Evolutionary conservation across 768 basidiomycete genomes (phyloP), one percentile per base, ranked within the genome.

Genomic region (Agaricus blazei): DNA sequence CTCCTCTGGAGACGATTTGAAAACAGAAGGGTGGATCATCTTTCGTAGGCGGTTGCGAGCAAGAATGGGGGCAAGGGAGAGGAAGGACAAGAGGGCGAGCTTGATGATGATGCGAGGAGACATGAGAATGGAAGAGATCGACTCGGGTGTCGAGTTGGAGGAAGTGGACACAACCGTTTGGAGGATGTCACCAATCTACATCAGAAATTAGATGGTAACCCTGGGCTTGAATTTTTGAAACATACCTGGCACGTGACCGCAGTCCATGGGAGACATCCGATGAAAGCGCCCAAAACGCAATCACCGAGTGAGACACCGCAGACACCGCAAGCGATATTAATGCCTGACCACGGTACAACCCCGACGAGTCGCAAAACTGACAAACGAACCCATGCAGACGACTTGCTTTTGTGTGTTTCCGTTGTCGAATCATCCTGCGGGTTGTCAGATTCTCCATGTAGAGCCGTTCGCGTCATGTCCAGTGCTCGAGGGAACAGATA

Each of bases 291-390:
- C 48, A 93, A 72, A 65, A 86, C 75, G 64, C 90, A 93, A 67
- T 93, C 88, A 54, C 73, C 65, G 48, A 90, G 64, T 7, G 83
- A 72, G 14, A 98, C 92, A 34, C 89, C 88, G 62, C 89, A 90
- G 27, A 96, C 92, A 50, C 94, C 94, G 69, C 89, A 96, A 44
- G 94, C 94, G 56, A 98, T 89, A 68, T 98, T 98, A 76, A 98
- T 93, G 57, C 92, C 93, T 55, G 90, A 92, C 95, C 95, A 98
- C 4, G 95, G 95, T 3, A 97, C 92, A 52, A 98, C 83, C 19
- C 95, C 95, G 63, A 96, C 82, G 56, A 96, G 84, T 48, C 95
- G 84, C 59, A 98, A 80, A 56, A 96, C 81, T 3, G 93, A 87
- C 43, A 97, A 74, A 40, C 93, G 83, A 43, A 93, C 85, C 94